Base-by-base conservation (phyloP, 352 stramenopile genomes). In the Lagenidium giganteum region DNA sequence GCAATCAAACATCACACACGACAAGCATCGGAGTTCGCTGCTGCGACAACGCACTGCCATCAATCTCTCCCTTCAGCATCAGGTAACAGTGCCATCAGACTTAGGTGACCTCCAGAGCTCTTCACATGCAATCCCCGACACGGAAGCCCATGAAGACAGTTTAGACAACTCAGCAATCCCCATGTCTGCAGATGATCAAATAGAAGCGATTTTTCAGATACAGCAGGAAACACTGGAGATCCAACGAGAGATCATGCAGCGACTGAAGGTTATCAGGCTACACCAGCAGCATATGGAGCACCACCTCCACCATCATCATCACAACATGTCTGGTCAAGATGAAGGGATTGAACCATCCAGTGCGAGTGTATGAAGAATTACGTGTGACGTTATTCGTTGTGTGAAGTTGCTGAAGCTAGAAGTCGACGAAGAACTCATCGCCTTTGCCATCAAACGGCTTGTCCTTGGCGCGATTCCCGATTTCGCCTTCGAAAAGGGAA, bases 401-500 rank as follows among this genome's bases (percentile, higher is more conserved):
- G 22, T 29, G 41, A 21, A 20, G 26, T 30, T 31, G 14, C 8
- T 16, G 31, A 5, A 22, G 7, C 26, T 83, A 90, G 36, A 87
- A 90, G n/a, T 63, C 77, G 26, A 80, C 42, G 33, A 90, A 87
- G 43, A 70, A 78, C 30, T 84, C 66, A 48, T 85, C 57, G 33
- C 68, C 76, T n/a, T 66, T 62, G 8, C 76, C 73, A 28, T 91
- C 62, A 39, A 85, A 85, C n/a, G 70, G 54, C 28, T 70, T 64
- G 51, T 90, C 74, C 44, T 81, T 83, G 40, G 61, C 65, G 33
- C 73, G 67, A 47, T 85, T 79, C 39, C 70, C 71, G 45, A 84
- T 80, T 45, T 91, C 70, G 29, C 69, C 73, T 54, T 88, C 78
- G 34, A 86, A 90, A 6, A 87, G 60, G 9, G 74, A 90, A 35